phyloP scores from a whole-genome alignment of 2,329 filamentous ascomycete genomes.

The Hypoxylon sp. region DNA sequence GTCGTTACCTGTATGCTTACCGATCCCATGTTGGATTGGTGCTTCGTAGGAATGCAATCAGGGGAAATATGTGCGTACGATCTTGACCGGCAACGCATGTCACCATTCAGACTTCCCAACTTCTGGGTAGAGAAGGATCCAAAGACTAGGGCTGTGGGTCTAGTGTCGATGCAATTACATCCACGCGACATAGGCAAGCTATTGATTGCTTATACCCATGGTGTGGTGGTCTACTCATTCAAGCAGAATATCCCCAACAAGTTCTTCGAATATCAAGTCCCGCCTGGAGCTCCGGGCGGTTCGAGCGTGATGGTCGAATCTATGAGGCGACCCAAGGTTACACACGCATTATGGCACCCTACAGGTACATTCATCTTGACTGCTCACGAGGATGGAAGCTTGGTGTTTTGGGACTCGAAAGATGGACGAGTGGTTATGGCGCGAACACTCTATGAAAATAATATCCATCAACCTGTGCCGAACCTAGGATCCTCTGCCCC shows the following conservation, averaged over 20 bases:
- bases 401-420: conserved; percentile 95
- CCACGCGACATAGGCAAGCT: conserved; percentile 93
- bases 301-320: conserved; percentile 73
- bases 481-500: conserved; percentile 66
- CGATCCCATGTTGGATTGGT: conserved; percentile 94
- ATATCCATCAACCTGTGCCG: conserved; percentile 76
- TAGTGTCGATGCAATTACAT: conserved; percentile 87
- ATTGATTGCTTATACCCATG: conserved; percentile 89
- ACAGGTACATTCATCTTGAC: conserved; percentile 91
- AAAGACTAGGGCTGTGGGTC: conserved; percentile 68
- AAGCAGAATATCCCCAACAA: conserved; percentile 86
- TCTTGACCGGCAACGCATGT: conserved; percentile 81
- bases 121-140: conserved; percentile 84
- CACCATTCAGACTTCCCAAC: conserved; percentile 86
- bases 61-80: conserved; percentile 95
- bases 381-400: conserved; percentile 88
- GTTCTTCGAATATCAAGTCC: conserved; percentile 86
- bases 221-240: conserved; percentile 92
- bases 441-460: conserved; percentile 79
- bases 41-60: conserved; percentile 83
- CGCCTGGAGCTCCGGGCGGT: conserved; percentile 85
- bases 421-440: conserved; percentile 88
- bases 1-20: conserved; percentile 80
- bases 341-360: conserved; percentile 92
- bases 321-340: conserved; percentile 78